These are phyloP conservation scores for Globisporangium splendens DNA, from an alignment of 352 stramenopile genomes.

Conservation along the genomic window DNA sequence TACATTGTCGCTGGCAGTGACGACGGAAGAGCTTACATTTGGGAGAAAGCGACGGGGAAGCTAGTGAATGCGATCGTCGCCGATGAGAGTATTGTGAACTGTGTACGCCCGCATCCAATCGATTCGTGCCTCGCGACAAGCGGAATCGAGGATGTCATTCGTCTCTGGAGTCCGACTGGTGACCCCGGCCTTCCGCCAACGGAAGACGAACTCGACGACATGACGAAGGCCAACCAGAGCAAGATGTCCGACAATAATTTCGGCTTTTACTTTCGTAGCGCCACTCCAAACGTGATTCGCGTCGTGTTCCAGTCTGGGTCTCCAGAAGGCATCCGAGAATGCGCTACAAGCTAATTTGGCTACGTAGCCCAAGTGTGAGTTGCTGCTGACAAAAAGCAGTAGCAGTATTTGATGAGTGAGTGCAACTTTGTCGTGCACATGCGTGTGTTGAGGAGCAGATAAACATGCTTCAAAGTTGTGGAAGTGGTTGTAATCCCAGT, in stretches of 20 bases:
- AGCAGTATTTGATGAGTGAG: no score
- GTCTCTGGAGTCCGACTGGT: conserved; percentile 66
- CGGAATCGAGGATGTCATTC: conserved; percentile 80
- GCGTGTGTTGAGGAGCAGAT: no score
- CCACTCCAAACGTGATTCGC: conserved; percentile 60
- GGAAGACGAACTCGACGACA: conserved; percentile 45
- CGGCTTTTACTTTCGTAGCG: conserved; percentile 33
- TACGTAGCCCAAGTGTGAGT: no score
- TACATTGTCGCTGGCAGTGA: conserved; percentile 87
- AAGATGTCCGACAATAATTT: conserved; percentile 55
- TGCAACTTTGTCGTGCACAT: no score
- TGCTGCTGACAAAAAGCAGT: no score
- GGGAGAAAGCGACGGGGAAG: conserved; percentile 74
- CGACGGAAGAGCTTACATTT: conserved; percentile 82
- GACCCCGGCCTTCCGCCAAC: conserved; percentile 33
- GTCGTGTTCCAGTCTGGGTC: conserved; percentile 60
- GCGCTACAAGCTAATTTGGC: conserved; percentile 44
- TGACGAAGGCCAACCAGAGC: conserved; percentile 57
- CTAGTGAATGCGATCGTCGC: conserved; percentile 82
- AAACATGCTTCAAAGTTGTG: no score
- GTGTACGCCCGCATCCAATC: conserved; percentile 79
- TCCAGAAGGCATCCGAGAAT: conserved; percentile 61
- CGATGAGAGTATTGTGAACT: conserved; percentile 87
- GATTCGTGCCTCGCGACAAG: conserved; percentile 78
- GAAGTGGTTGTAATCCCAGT: no score